phyloP scores from a whole-genome alignment of 352 stramenopile genomes.

The Elongisporangium undulatum region DNA sequence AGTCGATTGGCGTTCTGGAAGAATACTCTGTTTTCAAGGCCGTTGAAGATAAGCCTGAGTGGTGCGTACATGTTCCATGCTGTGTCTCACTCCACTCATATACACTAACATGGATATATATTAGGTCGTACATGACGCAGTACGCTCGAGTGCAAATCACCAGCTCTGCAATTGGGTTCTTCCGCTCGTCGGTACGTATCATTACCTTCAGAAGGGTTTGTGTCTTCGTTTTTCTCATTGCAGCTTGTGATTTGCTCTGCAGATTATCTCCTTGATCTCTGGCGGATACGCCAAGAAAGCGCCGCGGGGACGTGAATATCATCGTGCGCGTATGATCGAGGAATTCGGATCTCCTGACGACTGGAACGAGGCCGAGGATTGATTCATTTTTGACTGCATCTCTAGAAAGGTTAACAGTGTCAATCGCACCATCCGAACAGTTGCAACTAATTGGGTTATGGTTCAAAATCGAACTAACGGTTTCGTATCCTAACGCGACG shows the following conservation, averaged over 20 bases:
- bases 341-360: conserved; percentile 35
- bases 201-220: background rate
- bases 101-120: background rate
- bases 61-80: conserved; percentile 17
- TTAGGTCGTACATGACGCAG: conserved; percentile 67
- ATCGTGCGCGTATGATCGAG: conserved; percentile 51
- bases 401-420: background rate
- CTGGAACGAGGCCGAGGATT: background rate
- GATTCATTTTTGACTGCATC: background rate
- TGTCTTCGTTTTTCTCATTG: background rate
- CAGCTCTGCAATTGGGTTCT: conserved; percentile 66
- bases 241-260: background rate
- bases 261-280: conserved; percentile 76
- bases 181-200: conserved; percentile 51
- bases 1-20: conserved; percentile 62
- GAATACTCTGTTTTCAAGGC: conserved; percentile 60
- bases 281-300: conserved; percentile 65
- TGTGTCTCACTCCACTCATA: background rate
- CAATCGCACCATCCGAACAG: background rate
- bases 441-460: background rate
- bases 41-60: conserved; percentile 28
- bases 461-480: background rate
- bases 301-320: conserved; percentile 50
- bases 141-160: conserved; percentile 66
- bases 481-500: background rate